Percentiles rank a stretch among this genome's conserved stretches.
phyloP scores from a whole-genome alignment of 768 basidiomycete genomes.

The Pisolithus albus region DNA sequence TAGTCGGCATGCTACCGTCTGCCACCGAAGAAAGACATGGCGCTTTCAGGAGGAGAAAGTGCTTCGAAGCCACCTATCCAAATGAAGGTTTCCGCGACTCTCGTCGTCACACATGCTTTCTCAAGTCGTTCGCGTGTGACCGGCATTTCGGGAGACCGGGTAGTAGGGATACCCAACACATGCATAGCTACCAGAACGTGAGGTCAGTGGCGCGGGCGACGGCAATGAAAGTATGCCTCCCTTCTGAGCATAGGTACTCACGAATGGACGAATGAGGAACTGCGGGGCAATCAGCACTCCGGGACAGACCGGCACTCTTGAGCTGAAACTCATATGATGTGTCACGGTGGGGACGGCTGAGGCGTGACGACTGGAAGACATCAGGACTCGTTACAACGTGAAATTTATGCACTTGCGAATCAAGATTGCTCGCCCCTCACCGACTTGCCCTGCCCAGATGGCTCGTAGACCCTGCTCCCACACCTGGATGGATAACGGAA shows the following conservation, averaged over 20 bases:
- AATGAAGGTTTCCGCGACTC: conserved; percentile 84
- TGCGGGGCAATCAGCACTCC: conserved; percentile 89
- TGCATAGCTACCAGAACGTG: conserved; percentile 49
- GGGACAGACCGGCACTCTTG: conserved; percentile 81
- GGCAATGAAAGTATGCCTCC: conserved; percentile 17
- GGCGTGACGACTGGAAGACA: conserved; percentile 59
- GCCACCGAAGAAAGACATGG: conserved; percentile 61
- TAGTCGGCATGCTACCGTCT: conserved; percentile 70
- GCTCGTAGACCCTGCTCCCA: too few relatives aligned
- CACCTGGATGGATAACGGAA: too few relatives aligned
- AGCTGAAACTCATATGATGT: conserved; percentile 80
- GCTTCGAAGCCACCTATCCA: conserved; percentile 91
- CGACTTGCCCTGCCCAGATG: conserved; percentile 86
- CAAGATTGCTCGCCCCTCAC: conserved; percentile 96
- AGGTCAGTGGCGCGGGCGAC: conserved; percentile 22
- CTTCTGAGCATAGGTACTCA: conserved; percentile 92
- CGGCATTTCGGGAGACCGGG: conserved; percentile 69
- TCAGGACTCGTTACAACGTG: conserved; percentile 5
- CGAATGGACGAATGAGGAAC: conserved; percentile 92
- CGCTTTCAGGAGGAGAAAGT: conserved; percentile 57
- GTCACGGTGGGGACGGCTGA: conserved; percentile 50
- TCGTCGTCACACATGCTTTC: conserved; percentile 67
- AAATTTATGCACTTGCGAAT: conserved; percentile 41
- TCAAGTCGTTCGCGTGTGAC: conserved; percentile 74
- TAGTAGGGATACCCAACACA: conserved; percentile 85